These are phyloP conservation scores for Emericellopsis cladophorae DNA, from an alignment of 2,329 filamentous ascomycete genomes.

Conservation along the genomic window DNA sequence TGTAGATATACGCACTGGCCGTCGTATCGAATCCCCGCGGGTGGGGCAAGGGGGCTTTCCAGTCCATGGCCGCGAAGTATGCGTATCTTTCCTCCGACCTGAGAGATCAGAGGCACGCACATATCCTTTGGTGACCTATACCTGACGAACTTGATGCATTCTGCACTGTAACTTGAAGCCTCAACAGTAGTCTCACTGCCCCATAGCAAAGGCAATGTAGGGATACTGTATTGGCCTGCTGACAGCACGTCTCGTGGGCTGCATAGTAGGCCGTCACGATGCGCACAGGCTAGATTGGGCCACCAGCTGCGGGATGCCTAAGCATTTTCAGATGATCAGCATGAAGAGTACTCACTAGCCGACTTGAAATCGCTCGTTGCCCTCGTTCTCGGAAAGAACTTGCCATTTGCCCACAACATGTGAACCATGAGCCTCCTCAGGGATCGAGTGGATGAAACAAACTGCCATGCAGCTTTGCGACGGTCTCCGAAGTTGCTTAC, in stretches of 20 bases:
- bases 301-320: slow-evolving; percentile 33
- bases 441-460: no score
- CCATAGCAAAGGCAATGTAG: slow-evolving; percentile 35
- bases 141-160: slow-evolving; percentile 28
- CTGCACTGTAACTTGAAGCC: not conserved
- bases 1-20: slow-evolving; percentile 31
- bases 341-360: slow-evolving; percentile 30
- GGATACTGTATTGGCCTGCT: slow-evolving; percentile 29
- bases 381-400: slow-evolving; percentile 23
- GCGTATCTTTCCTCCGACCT: slow-evolving; percentile 35
- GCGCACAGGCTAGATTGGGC: slow-evolving; percentile 41
- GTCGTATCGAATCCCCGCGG: slow-evolving; percentile 42
- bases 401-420: no score
- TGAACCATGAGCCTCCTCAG: no score
- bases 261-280: slow-evolving; percentile 40
- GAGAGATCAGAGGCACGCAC: slow-evolving; percentile 32
- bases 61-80: slow-evolving; percentile 39
- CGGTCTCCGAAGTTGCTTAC: no score
- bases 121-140: slow-evolving; percentile 30
- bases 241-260: slow-evolving; percentile 30
- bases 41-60: slow-evolving; percentile 36
- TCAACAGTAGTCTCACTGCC: slow-evolving; percentile 31
- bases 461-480: no score
- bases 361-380: slow-evolving; percentile 26
- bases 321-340: no score